Conservation (phyloP, 768 basidiomycete genomes). For the Serendipita sp. region DNA sequence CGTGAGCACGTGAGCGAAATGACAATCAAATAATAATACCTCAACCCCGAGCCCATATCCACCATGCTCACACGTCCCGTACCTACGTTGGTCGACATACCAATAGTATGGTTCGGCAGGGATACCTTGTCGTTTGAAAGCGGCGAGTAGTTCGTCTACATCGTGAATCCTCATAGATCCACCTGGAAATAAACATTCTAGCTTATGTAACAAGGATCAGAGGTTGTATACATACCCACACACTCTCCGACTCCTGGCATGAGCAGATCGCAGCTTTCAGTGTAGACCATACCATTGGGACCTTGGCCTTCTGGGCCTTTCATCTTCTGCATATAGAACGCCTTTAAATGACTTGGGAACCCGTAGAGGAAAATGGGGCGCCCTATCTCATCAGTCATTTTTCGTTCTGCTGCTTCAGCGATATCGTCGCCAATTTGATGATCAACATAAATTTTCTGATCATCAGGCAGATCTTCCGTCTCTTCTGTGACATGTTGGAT, state of each 20-base stretch:
- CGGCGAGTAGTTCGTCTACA: slow-evolving; percentile 70
- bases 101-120: slow-evolving; percentile 85
- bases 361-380: slow-evolving; percentile 83
- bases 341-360: slow-evolving; percentile 89
- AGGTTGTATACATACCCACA: slow-evolving; percentile 46
- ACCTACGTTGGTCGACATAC: slow-evolving; percentile 97
- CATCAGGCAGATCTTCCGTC: slow-evolving; percentile 42
- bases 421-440: slow-evolving; percentile 91
- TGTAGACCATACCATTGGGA: slow-evolving; percentile 38
- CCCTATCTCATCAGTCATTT: slow-evolving; percentile 95
- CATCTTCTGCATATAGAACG: slow-evolving; percentile 95
- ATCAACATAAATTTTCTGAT: slow-evolving; percentile 22
- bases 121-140: slow-evolving; percentile 83
- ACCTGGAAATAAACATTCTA: slow-evolving; percentile 25
- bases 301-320: slow-evolving; percentile 31
- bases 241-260: slow-evolving; percentile 99
- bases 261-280: slow-evolving; percentile 91
- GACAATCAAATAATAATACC: too few relatives aligned
- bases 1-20: too few relatives aligned
- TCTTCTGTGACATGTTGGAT: slow-evolving; percentile 81
- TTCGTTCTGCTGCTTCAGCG: slow-evolving; percentile 92
- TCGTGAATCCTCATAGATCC: slow-evolving; percentile 86
- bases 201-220: slow-evolving; percentile 7
- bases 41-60: slow-evolving; percentile 96
- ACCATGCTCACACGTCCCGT: slow-evolving; percentile 94